Conservation (phyloP, 306 rosid genomes). For the Trifolium dubium region DNA sequence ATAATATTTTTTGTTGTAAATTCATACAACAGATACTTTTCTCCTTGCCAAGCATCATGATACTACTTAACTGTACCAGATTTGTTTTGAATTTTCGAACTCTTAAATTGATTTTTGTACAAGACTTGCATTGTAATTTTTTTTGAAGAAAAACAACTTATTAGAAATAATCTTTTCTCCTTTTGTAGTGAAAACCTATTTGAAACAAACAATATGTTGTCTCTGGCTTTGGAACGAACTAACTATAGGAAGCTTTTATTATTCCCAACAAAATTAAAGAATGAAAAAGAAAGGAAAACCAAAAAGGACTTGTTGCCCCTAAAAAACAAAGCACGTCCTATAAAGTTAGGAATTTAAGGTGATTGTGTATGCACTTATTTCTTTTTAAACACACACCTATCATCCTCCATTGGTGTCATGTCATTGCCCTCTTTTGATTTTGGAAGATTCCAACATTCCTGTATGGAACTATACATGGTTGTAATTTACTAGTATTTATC, state of each 20-base stretch:
- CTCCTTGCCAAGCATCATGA: too few relatives aligned
- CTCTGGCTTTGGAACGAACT: neutral
- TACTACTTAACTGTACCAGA: too few relatives aligned
- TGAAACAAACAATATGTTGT: neutral
- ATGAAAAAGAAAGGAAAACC: slow-evolving; percentile 17
- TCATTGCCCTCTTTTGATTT: slow-evolving; percentile 29
- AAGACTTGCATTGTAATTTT: too few relatives aligned
- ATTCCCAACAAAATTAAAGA: neutral
- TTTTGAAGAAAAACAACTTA: too few relatives aligned
- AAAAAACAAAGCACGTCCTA: slow-evolving; percentile 28
- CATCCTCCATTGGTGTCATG: slow-evolving; percentile 30
- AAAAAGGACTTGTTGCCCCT: slow-evolving; percentile 23
- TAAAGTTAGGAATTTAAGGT: slow-evolving; percentile 3
- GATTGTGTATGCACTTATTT: slow-evolving; percentile 32
- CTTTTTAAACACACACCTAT: neutral
- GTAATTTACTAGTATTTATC: slow-evolving; percentile 25
- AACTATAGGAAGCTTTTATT: neutral
- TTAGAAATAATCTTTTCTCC: too few relatives aligned
- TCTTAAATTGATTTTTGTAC: too few relatives aligned
- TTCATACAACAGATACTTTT: too few relatives aligned
- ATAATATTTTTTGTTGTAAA: too few relatives aligned
- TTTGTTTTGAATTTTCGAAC: too few relatives aligned
- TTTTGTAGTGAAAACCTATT: too few relatives aligned
- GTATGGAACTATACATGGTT: slow-evolving; percentile 5
- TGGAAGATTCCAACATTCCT: slow-evolving; percentile 42